Conservation (phyloP, 768 basidiomycete genomes). For the Panellus pusillus region DNA sequence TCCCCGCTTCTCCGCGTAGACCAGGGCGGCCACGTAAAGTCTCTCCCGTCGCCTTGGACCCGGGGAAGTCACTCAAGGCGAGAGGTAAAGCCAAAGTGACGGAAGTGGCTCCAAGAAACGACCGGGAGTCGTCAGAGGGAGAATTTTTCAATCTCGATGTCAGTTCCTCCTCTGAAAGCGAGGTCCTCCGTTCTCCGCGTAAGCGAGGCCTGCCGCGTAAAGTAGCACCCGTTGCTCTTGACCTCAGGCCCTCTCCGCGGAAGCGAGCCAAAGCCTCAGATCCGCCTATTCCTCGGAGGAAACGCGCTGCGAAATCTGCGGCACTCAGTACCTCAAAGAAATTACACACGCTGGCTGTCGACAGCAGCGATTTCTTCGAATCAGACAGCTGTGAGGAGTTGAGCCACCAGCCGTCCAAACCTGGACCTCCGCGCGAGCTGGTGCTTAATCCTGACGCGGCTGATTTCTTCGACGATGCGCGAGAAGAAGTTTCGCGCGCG, state of each 20-base stretch:
- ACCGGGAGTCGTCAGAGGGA: slow-evolving; percentile 21
- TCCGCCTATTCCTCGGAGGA: neutral
- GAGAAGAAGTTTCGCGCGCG: slow-evolving; percentile 13
- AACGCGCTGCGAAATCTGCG: no score
- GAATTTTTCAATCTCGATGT: slow-evolving; percentile 27
- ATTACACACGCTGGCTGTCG: slow-evolving; percentile 4
- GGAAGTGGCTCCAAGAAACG: neutral
- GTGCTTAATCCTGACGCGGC: slow-evolving; percentile 9
- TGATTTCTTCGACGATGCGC: slow-evolving; percentile 15
- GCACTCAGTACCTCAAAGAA: neutral
- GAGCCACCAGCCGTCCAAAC: slow-evolving; percentile 1
- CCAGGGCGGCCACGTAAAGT: neutral
- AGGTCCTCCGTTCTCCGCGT: slow-evolving; percentile 24
- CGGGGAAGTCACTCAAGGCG: slow-evolving; percentile 6
- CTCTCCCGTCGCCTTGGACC: neutral
- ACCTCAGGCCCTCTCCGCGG: slow-evolving; percentile 2
- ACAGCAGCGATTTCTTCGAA: slow-evolving; percentile 21
- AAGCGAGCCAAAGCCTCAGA: slow-evolving; percentile 8
- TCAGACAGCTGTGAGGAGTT: slow-evolving; percentile 15
- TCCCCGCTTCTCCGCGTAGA: neutral
- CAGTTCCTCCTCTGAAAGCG: slow-evolving; percentile 19
- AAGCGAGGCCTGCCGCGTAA: slow-evolving; percentile 26
- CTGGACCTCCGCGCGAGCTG: neutral
- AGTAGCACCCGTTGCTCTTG: neutral
- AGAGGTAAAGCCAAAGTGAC: slow-evolving; percentile 11